Base-by-base conservation (phyloP, 345 rosid genomes). In the Conringia planisiliqua region DNA sequence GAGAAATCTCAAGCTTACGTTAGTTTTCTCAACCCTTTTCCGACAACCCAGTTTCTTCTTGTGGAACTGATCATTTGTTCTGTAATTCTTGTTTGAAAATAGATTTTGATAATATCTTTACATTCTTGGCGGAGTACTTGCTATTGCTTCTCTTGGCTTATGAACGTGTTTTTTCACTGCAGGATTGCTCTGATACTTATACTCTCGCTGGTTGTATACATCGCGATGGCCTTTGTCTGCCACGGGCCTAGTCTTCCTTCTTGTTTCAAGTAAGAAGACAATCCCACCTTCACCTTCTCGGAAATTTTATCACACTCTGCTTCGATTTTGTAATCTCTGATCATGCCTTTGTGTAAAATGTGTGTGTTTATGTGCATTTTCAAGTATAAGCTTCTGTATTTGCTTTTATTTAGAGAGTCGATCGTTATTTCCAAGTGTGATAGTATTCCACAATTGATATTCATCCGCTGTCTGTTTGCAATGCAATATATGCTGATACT, bases 1-100 rank as follows among this genome's bases (percentile, higher is more conserved):
- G 99, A 85, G 90, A 85, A 95, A 95, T 39, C 87, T 89, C 78
- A 85, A 88, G 86, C 97, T 95, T 61, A 88, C 83, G 99, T 95
- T 85, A 40, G 90, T 68, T 69, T 64, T 55, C 52, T 73, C 1
- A 36, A 44, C 6, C 48, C 40, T 18, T 18, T 68, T 47, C 10
- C 12, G 22, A 4, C 5, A 47, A 52, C 55, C 30, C 38, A 17
- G 22, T 27, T 43, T 50, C 30, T 62, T 65, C 39, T 32, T 29
- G 61, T 36, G 40, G 60, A 24, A 9, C 9, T 47, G 14, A n/a
- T 70, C 35, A 20, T 27, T 43, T 71, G 7, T 0, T 46, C 27
- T 17, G 1, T 3, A 1, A 17, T 13, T 3, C 0, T 8, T 43
- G 43, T 70, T 32, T 44, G 30, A 18, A 56, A 27, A 16, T 22